phyloP scores from a whole-genome alignment of 306 rosid genomes.

The Corylus avellana region DNA sequence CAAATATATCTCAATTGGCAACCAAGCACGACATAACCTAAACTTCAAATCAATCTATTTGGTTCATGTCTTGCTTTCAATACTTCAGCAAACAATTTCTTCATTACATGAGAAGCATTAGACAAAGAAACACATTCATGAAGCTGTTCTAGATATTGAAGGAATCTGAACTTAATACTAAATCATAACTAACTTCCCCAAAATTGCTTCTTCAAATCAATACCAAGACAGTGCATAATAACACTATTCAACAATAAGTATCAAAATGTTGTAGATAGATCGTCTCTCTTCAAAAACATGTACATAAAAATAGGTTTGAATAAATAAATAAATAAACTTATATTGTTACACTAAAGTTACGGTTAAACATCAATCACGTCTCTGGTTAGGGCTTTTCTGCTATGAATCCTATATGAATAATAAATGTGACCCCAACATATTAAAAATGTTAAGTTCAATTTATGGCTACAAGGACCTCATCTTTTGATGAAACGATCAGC shows the following conservation, averaged over 20 bases:
- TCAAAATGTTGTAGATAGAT: neutral
- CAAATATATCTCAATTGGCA: neutral
- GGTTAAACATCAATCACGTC: neutral
- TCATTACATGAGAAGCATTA: neutral
- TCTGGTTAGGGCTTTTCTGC: neutral
- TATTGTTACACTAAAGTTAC: neutral
- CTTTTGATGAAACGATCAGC: neutral
- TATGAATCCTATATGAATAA: neutral
- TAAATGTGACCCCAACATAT: neutral
- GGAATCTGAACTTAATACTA: neutral
- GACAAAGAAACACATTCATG: neutral
- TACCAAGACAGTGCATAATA: neutral
- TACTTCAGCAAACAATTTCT: neutral
- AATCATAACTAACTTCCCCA: neutral
- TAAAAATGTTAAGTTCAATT: neutral
- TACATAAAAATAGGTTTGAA: neutral
- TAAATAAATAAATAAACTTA: neutral
- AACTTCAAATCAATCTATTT: neutral
- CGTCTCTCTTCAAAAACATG: neutral
- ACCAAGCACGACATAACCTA: constrained; percentile 1
- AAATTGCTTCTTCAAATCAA: constrained; percentile 1
- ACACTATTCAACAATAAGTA: neutral
- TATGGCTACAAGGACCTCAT: neutral
- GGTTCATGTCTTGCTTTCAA: neutral
- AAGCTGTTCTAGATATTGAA: neutral